A percentile compares a stretch with the other conserved stretches of the same genome.
Evolutionary conservation across 169 alveolate genomes (phyloP).

Genomic region (Neospora caninum): DNA sequence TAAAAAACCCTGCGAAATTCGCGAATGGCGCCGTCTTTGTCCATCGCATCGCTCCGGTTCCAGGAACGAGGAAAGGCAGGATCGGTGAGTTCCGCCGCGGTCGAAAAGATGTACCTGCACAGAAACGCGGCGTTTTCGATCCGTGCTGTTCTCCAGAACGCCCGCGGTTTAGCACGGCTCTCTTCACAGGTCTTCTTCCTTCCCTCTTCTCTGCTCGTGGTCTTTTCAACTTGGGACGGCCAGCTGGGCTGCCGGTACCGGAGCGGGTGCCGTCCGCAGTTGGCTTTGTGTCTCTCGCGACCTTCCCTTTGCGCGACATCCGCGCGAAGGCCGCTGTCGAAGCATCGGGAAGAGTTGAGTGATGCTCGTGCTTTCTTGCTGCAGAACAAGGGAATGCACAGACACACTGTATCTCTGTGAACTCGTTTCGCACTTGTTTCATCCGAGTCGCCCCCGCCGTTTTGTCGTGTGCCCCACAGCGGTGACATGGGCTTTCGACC

Average conservation of each 20-base stretch:
- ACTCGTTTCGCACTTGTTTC: no score
- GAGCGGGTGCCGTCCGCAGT: constrained; percentile 5
- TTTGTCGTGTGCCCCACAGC: constrained; percentile 45
- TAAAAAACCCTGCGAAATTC: constrained; percentile 59
- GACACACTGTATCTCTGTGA: no score
- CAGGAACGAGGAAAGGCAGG: constrained; percentile 67
- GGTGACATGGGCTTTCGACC: constrained; percentile 66
- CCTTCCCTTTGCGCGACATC: not conserved
- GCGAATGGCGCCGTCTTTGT: constrained; percentile 53
- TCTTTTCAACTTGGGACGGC: no score
- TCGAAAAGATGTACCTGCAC: not conserved
- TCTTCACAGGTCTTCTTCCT: not conserved
- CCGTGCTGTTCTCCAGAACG: no score
- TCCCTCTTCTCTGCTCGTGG: not conserved
- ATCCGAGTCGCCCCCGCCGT: no score
- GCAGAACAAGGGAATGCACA: no score
- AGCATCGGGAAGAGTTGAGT: not conserved
- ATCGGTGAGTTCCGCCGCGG: constrained; percentile 42
- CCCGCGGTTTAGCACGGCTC: no score
- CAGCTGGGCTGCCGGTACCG: no score
- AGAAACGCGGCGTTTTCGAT: no score
- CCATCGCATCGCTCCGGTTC: constrained; percentile 68
- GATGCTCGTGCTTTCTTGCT: no score
- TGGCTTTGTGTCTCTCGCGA: not conserved
- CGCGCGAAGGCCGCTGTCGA: not conserved